phyloP scores from a whole-genome alignment of 768 basidiomycete species.

The Suillus americanus region DNA sequence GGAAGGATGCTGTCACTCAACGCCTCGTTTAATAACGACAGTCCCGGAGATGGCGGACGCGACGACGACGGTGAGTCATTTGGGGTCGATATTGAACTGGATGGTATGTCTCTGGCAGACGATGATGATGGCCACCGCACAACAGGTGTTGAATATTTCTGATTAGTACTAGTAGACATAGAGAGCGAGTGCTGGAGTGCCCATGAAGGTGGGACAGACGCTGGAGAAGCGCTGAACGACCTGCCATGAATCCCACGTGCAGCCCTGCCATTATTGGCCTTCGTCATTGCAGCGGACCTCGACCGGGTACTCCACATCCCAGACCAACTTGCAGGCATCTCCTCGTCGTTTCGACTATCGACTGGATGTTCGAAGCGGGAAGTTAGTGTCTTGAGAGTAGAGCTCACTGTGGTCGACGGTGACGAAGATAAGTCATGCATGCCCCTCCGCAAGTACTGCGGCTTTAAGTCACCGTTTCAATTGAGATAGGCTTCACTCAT shows the following conservation, averaged over 20 bases:
- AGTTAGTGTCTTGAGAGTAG: background rate
- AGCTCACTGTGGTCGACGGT: background rate
- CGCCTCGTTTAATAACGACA: conserved; percentile 44
- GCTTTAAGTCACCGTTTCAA: background rate
- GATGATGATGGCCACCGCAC: conserved; percentile 4
- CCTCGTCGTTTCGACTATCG: background rate
- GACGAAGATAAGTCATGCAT: background rate
- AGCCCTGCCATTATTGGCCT: background rate
- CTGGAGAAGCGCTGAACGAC: conserved; percentile 5
- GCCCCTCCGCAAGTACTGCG: background rate
- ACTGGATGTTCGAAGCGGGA: background rate
- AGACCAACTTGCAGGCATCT: background rate
- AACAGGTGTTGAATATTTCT: conserved; percentile 5
- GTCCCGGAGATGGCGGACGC: conserved; percentile 39
- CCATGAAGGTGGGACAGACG: background rate
- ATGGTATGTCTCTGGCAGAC: background rate
- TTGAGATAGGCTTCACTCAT: no score
- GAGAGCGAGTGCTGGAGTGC: conserved; percentile 1
- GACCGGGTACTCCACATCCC: background rate
- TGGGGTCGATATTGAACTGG: background rate
- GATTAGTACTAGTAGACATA: background rate
- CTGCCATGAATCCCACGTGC: conserved; percentile 7
- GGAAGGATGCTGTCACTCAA: conserved; percentile 41
- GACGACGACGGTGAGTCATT: conserved; percentile 10
- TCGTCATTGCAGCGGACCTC: background rate